Conservation (phyloP, 2,329 filamentous ascomycete species). For the Hymenoscyphus fraxineus region DNA sequence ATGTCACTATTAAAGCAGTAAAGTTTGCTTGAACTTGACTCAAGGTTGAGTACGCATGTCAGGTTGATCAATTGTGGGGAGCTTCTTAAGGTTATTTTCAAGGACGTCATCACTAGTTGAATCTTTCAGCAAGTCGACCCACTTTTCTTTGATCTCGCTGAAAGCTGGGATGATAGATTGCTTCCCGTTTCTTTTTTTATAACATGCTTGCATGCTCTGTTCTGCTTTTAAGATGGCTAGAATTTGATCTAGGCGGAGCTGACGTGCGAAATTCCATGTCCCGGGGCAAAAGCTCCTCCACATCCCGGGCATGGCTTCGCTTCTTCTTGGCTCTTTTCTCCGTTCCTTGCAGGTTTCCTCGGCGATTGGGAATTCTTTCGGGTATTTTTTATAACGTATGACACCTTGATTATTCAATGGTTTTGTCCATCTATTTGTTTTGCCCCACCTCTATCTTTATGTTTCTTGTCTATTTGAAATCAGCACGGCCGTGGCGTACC, state of each 20-base stretch:
- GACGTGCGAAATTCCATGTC: not conserved
- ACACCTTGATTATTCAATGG: not conserved
- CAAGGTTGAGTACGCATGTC: not conserved
- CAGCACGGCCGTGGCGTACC: not conserved
- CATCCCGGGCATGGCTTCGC: not conserved
- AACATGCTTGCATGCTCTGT: not conserved
- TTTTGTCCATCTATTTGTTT: not conserved
- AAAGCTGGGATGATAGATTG: not conserved
- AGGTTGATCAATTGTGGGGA: not conserved
- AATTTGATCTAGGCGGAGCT: not conserved
- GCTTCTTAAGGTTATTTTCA: not conserved
- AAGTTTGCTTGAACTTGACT: not conserved
- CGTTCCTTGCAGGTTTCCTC: not conserved
- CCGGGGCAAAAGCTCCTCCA: not conserved
- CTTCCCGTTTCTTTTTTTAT: not conserved
- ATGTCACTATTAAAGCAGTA: not conserved
- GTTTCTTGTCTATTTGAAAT: not conserved
- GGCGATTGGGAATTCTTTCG: not conserved
- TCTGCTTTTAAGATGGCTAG: not conserved
- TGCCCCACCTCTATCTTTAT: not conserved
- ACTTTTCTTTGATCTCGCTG: not conserved
- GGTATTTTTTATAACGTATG: not conserved
- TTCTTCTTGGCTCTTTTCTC: not conserved
- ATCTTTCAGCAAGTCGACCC: not conserved
- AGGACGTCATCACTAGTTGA: not conserved